phyloP scores from a whole-genome alignment of 2,329 filamentous ascomycete genomes.

The Aspergillus ibericus region DNA sequence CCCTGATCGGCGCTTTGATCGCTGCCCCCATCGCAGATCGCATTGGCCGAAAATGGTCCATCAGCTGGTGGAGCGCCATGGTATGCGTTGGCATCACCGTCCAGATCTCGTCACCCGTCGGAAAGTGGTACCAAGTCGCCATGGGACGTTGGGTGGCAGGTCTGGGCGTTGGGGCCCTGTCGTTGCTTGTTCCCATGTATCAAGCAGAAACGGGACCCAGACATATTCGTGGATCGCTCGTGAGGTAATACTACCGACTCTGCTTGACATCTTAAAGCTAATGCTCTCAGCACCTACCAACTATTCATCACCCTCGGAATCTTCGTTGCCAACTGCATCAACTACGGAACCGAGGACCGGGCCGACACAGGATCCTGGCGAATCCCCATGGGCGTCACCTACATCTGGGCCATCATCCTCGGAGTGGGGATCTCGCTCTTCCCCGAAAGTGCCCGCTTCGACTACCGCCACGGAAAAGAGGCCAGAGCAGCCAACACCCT shows the following conservation, averaged over 20 bases:
- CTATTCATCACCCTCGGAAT: constrained; percentile 50
- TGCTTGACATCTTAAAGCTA: neutral
- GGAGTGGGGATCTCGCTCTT: constrained; percentile 56
- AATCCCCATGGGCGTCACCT: constrained; percentile 57
- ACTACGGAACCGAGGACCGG: constrained; percentile 43
- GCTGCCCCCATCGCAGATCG: constrained; percentile 45
- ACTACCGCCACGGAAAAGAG: constrained; percentile 56
- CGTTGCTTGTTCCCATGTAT: constrained; percentile 48
- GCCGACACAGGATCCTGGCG: constrained; percentile 47
- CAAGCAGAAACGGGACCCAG: constrained; percentile 46
- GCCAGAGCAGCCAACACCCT: constrained; percentile 54
- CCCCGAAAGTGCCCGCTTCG: constrained; percentile 59
- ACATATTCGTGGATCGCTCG: constrained; percentile 47
- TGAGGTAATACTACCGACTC: constrained; percentile 28
- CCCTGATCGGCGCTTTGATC: constrained; percentile 43
- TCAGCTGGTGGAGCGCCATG: constrained; percentile 41
- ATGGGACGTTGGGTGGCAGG: constrained; percentile 47
- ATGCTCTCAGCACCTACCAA: constrained; percentile 43
- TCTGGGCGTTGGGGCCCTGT: constrained; percentile 45
- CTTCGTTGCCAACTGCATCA: constrained; percentile 49
- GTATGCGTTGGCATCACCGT: constrained; percentile 43
- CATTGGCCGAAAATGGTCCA: constrained; percentile 45
- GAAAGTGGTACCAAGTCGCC: constrained; percentile 43
- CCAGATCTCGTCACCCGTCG: constrained; percentile 40
- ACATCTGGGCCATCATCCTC: constrained; percentile 57